phyloP scores from a whole-genome alignment of 257 asterid species.

The Prunella vulgaris region DNA sequence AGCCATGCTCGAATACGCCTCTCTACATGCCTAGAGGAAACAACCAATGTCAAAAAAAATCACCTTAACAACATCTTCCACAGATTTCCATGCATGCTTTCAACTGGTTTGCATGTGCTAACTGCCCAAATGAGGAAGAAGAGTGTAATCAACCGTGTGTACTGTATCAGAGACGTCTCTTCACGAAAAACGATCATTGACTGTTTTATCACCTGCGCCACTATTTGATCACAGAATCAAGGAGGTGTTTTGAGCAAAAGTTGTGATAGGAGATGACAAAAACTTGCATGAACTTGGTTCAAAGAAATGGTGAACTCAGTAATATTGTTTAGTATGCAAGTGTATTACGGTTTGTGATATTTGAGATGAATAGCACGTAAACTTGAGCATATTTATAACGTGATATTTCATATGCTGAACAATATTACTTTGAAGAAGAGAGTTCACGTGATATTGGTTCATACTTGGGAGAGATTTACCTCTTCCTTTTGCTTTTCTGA shows the following conservation, averaged over 20 bases:
- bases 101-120: not conserved
- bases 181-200: constrained; percentile 27
- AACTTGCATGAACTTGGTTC: no score
- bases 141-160: not conserved
- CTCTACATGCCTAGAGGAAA: not conserved
- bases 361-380: no score
- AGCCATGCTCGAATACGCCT: constrained; percentile 12
- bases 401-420: not conserved
- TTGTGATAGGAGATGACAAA: no score
- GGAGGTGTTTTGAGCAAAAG: not conserved
- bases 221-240: constrained; percentile 31
- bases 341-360: not conserved
- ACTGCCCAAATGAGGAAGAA: not conserved
- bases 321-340: not conserved
- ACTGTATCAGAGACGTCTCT: not conserved
- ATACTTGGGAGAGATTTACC: constrained; percentile 29
- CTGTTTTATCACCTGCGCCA: constrained; percentile 50
- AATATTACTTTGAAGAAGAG: not conserved
- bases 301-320: no score
- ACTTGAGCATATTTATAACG: no score
- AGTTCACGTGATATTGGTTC: not conserved
- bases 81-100: not conserved
- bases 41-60: constrained; percentile 15
- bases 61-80: constrained; percentile 25
- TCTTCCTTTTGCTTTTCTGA: constrained; percentile 87